Percentiles rank a stretch among this genome's conserved stretches.
These are phyloP conservation scores for Xylaria flabelliformis DNA, from an alignment of 495 filamentous ascomycete species.

Conservation along the genomic window DNA sequence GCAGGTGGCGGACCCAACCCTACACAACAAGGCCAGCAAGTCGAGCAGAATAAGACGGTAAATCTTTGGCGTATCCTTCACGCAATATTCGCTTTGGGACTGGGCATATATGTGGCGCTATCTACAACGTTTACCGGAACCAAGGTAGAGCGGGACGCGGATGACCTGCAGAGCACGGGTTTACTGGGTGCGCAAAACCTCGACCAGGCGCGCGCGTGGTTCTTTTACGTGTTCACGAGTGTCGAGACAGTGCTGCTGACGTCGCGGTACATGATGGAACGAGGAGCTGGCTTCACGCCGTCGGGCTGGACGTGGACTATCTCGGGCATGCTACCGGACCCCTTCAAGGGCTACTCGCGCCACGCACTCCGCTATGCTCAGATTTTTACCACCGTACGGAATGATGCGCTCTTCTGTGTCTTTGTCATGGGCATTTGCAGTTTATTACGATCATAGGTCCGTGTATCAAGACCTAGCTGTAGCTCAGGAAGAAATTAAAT, in stretches of 20 bases:
- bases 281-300: constrained; percentile 35
- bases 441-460: constrained; percentile 61
- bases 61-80: constrained; percentile 80
- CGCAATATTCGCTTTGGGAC: constrained; percentile 69
- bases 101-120: constrained; percentile 74
- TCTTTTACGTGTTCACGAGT: constrained; percentile 78
- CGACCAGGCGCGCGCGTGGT: constrained; percentile 48
- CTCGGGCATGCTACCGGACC: constrained; percentile 64
- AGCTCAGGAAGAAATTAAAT: not conserved
- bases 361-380: constrained; percentile 71
- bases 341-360: constrained; percentile 60
- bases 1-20: constrained; percentile 48
- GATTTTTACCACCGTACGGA: constrained; percentile 66
- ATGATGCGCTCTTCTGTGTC: constrained; percentile 71
- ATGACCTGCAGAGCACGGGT: constrained; percentile 32
- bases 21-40: constrained; percentile 42
- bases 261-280: constrained; percentile 65
- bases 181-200: constrained; percentile 29
- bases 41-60: constrained; percentile 48
- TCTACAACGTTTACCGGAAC: constrained; percentile 69
- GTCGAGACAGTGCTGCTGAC: constrained; percentile 76
- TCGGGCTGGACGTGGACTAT: constrained; percentile 66
- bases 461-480: not conserved
- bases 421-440: constrained; percentile 77
- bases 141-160: constrained; percentile 48